Base-by-base conservation (phyloP, 1,284 basidiomycete species). In the Tilletiopsis washingtonensis region DNA sequence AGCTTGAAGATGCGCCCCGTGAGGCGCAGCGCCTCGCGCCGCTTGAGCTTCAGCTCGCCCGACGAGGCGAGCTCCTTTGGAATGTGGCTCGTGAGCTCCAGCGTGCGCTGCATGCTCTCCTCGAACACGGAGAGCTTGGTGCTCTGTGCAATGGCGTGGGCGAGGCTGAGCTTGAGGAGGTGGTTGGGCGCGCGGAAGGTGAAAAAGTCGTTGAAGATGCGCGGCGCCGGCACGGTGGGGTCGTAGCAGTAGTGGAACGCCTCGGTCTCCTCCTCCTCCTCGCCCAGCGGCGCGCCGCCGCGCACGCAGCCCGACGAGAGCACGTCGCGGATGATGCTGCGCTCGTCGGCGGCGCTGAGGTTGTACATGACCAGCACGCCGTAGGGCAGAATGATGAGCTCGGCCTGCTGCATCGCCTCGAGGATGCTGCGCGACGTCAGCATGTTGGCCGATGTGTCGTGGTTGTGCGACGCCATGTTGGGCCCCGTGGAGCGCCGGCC, bases 71-170 rank as follows among this genome's bases (percentile, higher is more conserved):
- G 82, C 69, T 90, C 86, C 52, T 82, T 82, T 0, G 91, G 91
- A 53, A 96, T 90, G 4, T 86, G 82, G 23, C 81, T 79, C 0
- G 88, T 86, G 9, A 88, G 81, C 11, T 84, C 83, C 19, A 94
- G 80, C 17, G 90, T 87, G 4, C 79, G 80, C 61, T 85, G 82
- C 49, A 91, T 84, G 47, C 81, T 81, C 7, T 86, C 80, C 74
- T 97, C 91, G 71, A 90, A 94, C 59, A 85, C 85, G 6, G 85
- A 86, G 4, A 96, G 81, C 43, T 94, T 84, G 0, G 91, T 94
- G 5, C 88, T 91, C 75, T 97, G 91, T 0, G 91, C 91, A 34
- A 96, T 81, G 1, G 91, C 91, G 59, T 96, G 91, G 0, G 91
- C 83, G 46, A 96, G 83, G 21, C 88, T 90, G n/a, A 96, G 79